phyloP scores from a whole-genome alignment of 306 rosid genomes.

The Pterocarpus santalinus region DNA sequence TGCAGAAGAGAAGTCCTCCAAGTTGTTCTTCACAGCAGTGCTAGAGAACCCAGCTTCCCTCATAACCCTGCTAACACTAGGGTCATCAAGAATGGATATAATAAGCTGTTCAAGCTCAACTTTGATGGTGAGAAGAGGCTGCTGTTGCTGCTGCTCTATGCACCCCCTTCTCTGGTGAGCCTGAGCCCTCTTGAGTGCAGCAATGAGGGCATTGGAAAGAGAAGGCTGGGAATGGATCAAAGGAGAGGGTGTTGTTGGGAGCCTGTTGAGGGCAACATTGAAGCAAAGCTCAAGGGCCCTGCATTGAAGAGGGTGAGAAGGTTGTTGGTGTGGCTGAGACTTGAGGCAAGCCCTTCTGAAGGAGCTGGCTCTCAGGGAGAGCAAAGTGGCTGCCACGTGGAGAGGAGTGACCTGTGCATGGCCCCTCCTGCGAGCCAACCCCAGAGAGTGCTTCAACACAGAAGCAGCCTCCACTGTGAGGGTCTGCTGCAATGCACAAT shows the following conservation, averaged over 20 bases:
- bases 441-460: constrained; percentile 83
- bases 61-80: constrained; percentile 95
- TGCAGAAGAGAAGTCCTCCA: constrained; percentile 72
- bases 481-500: constrained; percentile 88
- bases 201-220: constrained; percentile 87
- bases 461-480: constrained; percentile 99
- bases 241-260: constrained; percentile 78
- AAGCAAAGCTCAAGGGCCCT: constrained; percentile 93
- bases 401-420: constrained; percentile 98
- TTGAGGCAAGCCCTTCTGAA: constrained; percentile 79
- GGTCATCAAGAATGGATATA: constrained; percentile 85
- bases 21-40: constrained; percentile 72
- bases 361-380: constrained; percentile 67
- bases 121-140: constrained; percentile 72
- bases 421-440: constrained; percentile 85
- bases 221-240: constrained; percentile 75
- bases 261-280: constrained; percentile 89
- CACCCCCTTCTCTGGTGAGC: constrained; percentile 93
- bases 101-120: constrained; percentile 87
- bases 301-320: constrained; percentile 76
- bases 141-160: constrained; percentile 82
- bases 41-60: constrained; percentile 93
- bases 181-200: constrained; percentile 88
- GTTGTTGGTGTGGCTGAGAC: constrained; percentile 69
- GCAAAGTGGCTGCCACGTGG: constrained; percentile 86